Evolutionary conservation across 306 rosid genomes (phyloP).

Genomic region (Dalbergia cochinchinensis): DNA sequence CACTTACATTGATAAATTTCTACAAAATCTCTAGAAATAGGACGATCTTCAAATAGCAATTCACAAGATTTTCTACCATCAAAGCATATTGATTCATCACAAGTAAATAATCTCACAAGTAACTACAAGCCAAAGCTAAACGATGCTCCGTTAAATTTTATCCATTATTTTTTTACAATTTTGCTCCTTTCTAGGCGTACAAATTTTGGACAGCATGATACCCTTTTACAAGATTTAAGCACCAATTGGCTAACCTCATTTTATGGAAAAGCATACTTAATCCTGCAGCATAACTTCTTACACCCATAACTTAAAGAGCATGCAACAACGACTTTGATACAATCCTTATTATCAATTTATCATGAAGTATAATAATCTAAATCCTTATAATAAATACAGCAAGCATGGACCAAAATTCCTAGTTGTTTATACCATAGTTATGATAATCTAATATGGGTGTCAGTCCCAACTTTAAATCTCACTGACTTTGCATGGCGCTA

Average conservation of each 20-base stretch:
- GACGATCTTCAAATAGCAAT: not conserved
- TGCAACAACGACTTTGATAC: not conserved
- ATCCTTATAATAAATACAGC: constrained; percentile 16
- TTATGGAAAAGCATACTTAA: constrained; percentile 2
- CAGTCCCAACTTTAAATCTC: not conserved
- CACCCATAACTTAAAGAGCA: not conserved
- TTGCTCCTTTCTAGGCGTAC: not conserved
- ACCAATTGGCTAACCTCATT: not conserved
- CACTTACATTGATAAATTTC: too few relatives aligned
- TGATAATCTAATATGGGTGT: constrained; percentile 18
- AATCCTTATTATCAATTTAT: not conserved
- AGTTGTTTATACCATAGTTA: constrained; percentile 5
- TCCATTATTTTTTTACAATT: not conserved
- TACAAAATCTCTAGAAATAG: too few relatives aligned
- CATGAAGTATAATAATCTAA: not conserved
- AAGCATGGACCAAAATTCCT: constrained; percentile 8
- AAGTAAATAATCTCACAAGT: too few relatives aligned
- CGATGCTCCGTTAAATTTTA: too few relatives aligned
- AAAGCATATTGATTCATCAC: too few relatives aligned
- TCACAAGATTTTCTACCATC: too few relatives aligned
- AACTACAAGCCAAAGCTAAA: too few relatives aligned
- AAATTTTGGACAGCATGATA: not conserved
- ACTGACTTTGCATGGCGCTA: not conserved
- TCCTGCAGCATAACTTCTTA: not conserved
- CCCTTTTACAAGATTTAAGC: not conserved